Evolutionary conservation across 2,329 filamentous ascomycete species (phyloP).

Genomic region (Colletotrichum sp.): DNA sequence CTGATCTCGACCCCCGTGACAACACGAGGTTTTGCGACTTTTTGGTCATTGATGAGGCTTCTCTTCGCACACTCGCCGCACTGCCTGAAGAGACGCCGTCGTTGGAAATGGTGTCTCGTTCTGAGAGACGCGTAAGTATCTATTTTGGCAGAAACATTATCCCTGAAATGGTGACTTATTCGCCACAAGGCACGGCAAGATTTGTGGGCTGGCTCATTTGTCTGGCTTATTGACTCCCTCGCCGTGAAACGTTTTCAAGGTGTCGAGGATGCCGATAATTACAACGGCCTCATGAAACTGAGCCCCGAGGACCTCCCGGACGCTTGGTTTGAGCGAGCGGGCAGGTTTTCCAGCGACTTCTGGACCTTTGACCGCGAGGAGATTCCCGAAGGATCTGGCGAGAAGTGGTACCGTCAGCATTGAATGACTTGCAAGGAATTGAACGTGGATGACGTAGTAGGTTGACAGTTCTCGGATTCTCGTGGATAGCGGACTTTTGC

Average conservation of each 20-base stretch:
- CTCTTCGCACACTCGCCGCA: background rate
- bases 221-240: background rate
- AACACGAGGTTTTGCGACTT: background rate
- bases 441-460: background rate
- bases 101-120: background rate
- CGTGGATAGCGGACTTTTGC: too few relatives aligned
- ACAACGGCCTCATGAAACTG: background rate
- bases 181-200: background rate
- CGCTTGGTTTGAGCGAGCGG: background rate
- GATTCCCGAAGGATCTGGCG: background rate
- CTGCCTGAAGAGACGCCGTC: background rate
- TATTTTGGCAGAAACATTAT: background rate
- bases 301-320: background rate
- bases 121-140: background rate
- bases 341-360: background rate
- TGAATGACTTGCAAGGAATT: background rate
- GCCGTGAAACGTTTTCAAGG: background rate
- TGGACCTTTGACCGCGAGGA: background rate
- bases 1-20: background rate
- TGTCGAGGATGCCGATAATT: background rate
- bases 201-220: background rate
- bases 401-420: background rate
- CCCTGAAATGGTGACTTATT: background rate
- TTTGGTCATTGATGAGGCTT: background rate
- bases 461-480: too few relatives aligned